These are phyloP conservation scores for Exophiala lecanii-corni DNA, from an alignment of 2,329 filamentous ascomycete genomes.

Conservation along the genomic window DNA sequence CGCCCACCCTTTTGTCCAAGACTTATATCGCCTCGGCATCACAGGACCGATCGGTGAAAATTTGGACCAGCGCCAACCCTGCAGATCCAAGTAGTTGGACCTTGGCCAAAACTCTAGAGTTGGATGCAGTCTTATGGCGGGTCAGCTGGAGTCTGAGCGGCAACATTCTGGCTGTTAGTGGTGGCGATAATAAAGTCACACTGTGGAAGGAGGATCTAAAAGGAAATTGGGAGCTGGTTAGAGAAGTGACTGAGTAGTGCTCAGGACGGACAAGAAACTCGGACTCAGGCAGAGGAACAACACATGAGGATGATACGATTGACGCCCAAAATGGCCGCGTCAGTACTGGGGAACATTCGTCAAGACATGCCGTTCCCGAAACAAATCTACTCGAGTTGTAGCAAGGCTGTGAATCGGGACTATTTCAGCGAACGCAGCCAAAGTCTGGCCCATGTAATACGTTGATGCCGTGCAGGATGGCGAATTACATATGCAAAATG, in stretches of 20 bases:
- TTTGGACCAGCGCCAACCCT: slow-evolving; percentile 76
- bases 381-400: too few species aligned
- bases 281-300: too few species aligned
- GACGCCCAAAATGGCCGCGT: too few species aligned
- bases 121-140: slow-evolving; percentile 87
- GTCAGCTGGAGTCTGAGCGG: slow-evolving; percentile 97
- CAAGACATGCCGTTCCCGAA: too few species aligned
- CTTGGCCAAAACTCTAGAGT: slow-evolving; percentile 70
- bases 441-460: too few species aligned
- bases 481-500: too few species aligned
- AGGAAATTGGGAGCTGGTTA: slow-evolving; percentile 95
- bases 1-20: slow-evolving; percentile 88
- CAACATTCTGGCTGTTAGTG: slow-evolving; percentile 90
- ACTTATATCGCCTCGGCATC: slow-evolving; percentile 93
- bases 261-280: not conserved
- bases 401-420: too few species aligned
- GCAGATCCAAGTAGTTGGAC: slow-evolving; percentile 70
- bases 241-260: slow-evolving; percentile 81
- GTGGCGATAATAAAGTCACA: slow-evolving; percentile 92
- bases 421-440: too few species aligned
- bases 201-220: slow-evolving; percentile 98
- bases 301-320: too few species aligned
- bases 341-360: too few species aligned
- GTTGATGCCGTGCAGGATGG: too few species aligned
- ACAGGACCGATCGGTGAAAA: slow-evolving; percentile 94